Evolutionary conservation across 768 basidiomycete genomes (phyloP), one percentile per base, ranked within the genome.

Genomic region (Boletus pseudo-olivaceus): DNA sequence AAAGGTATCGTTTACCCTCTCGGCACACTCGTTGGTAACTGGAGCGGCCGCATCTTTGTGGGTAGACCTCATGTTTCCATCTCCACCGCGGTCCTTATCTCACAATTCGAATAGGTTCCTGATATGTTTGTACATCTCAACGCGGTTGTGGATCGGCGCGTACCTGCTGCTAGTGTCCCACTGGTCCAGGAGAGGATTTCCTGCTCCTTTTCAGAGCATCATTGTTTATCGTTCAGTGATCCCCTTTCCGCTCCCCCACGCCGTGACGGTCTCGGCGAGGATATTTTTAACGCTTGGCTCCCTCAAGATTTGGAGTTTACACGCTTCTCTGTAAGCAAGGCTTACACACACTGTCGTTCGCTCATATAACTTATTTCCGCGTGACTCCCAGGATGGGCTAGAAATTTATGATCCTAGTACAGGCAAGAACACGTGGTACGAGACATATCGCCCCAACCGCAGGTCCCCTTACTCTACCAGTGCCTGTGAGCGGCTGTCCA

Each of bases 231-330:
- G 15, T 72, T 74, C 8, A 65, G 72, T 37, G 69, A 72, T 35
- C 74, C 73, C 2, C 63, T 81, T 39, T 12, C 52, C 32, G 61
- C 71, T 34, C 75, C 76, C 7, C 53, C 63, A 2, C 72, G 74
- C 55, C 66, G 58, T 33, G 60, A 64, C 17, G 73, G 67, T 38
- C 35, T 56, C n/a, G 76, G 73, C 3, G 76, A 79, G 54, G 74
- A 80, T 58, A 56, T 79, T 47, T 67, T 79, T 33, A 79, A 77
- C 53, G 78, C 76, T 32, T 81, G 78, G 79, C 56, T 79, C 34
- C 80, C 80, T 41, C 65, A 59, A 59, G 69, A 73, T 33, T 23
- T 70, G 38, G 62, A 54, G 17, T 58, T 80, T 49, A 67, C 60
- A 34, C 67, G 68, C 40, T 60, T 59, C 32, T 56, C 72, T 47